A percentile compares a stretch with the other conserved stretches of the same genome.
Conservation (phyloP, 164 flowering plant species). For the Aristolochia contorta region DNA sequence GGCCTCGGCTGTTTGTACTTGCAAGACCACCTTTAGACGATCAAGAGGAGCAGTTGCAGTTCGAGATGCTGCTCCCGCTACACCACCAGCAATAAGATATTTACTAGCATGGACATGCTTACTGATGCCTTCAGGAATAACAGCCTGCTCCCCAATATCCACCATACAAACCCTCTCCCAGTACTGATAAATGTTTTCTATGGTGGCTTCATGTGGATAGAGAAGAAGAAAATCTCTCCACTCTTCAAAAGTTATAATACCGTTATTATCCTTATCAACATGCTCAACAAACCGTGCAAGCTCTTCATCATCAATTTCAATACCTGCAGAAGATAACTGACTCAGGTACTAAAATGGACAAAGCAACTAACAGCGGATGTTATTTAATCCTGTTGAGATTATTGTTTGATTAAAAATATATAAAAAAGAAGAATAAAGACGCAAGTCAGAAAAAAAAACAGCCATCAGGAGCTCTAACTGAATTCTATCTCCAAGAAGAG, state of each 20-base stretch:
- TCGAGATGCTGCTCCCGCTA: conserved; percentile 95
- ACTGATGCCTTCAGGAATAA: conserved; percentile 82
- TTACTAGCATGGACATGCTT: conserved; percentile 71
- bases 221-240: conserved; percentile 99
- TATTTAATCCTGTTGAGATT: too few relatives aligned
- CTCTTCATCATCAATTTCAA: conserved; percentile 85
- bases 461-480: too few relatives aligned
- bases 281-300: conserved; percentile 91
- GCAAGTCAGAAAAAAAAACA: too few relatives aligned
- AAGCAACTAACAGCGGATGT: too few relatives aligned
- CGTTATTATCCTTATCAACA: conserved; percentile 94
- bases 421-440: too few relatives aligned
- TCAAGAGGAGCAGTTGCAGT: conserved; percentile 99
- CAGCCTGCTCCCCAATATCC: conserved; percentile 95
- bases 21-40: conserved; percentile 76
- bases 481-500: too few relatives aligned
- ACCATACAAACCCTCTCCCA: conserved; percentile 92
- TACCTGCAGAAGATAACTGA: conserved; percentile 64
- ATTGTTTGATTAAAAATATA: too few relatives aligned
- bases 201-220: conserved; percentile 93
- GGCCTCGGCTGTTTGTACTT: conserved; percentile 70
- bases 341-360: conserved; percentile 42
- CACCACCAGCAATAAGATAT: conserved; percentile 86
- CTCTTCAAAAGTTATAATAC: conserved; percentile 93
- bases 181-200: conserved; percentile 84